Percentiles rank a stretch among this genome's conserved stretches.
These are phyloP conservation scores for Cladosporium halotolerans DNA, from an alignment of 2,329 filamentous ascomycete species.

Conservation along the genomic window DNA sequence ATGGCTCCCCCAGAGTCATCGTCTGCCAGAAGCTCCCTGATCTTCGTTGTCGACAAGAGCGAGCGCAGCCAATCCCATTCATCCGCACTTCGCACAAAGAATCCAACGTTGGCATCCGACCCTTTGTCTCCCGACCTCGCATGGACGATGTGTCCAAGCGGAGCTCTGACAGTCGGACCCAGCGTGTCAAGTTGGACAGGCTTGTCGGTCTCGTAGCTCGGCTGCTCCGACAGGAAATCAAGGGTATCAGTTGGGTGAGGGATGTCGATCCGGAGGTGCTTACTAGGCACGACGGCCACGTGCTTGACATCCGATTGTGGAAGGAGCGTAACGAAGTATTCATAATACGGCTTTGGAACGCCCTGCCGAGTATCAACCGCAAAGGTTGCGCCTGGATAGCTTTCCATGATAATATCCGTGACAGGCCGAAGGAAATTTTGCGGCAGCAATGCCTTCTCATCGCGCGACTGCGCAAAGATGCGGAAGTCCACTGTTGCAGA, in stretches of 20 bases:
- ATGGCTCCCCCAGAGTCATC: slow-evolving; percentile 31
- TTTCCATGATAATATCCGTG: slow-evolving; percentile 40
- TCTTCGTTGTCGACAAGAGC: slow-evolving; percentile 21
- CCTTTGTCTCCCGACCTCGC: slow-evolving; percentile 32
- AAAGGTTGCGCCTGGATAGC: slow-evolving; percentile 28
- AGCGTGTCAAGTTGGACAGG: slow-evolving; percentile 22
- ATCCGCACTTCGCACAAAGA: slow-evolving; percentile 36
- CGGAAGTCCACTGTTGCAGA: slow-evolving; percentile 45
- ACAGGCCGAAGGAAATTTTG: slow-evolving; percentile 32
- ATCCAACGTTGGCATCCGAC: slow-evolving; percentile 29
- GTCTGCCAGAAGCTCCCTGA: slow-evolving; percentile 26
- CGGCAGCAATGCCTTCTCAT: slow-evolving; percentile 22
- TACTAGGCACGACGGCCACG: too few relatives aligned
- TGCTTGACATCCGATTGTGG: slow-evolving; percentile 26
- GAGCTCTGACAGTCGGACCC: slow-evolving; percentile 31
- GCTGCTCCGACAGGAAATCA: slow-evolving; percentile 30
- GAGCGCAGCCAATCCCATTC: slow-evolving; percentile 30
- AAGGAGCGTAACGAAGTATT: slow-evolving; percentile 37
- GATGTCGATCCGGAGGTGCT: slow-evolving; percentile 28
- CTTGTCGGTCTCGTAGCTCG: slow-evolving; percentile 21
- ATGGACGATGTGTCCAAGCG: slow-evolving; percentile 34
- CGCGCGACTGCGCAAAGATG: slow-evolving; percentile 32
- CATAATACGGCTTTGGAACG: slow-evolving; percentile 35
- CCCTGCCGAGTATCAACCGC: slow-evolving; percentile 34
- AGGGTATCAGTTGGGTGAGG: slow-evolving; percentile 28